A percentile compares a stretch with the other conserved stretches of the same genome.
Evolutionary conservation across 78 protist species (phyloP).

Genomic region (Dictyostelium capitatum): DNA sequence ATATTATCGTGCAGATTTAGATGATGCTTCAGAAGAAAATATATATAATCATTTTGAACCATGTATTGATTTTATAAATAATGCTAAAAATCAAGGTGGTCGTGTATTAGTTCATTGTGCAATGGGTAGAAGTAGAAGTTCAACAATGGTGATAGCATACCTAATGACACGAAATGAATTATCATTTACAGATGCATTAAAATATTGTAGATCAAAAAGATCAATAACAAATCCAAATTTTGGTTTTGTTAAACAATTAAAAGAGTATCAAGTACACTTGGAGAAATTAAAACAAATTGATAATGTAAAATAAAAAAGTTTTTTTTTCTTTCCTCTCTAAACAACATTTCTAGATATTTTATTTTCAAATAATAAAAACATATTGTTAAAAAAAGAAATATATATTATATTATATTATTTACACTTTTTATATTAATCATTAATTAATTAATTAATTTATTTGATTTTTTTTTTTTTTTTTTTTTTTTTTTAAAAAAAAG

Average conservation of each 20-base stretch:
- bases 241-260: slow-evolving; percentile 23
- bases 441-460: not conserved
- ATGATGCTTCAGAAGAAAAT: slow-evolving; percentile 28
- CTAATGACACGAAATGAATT: slow-evolving; percentile 17
- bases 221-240: slow-evolving; percentile 14
- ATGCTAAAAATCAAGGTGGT: not conserved
- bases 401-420: no score
- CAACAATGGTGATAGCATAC: slow-evolving; percentile 53
- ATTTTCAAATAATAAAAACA: no score
- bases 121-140: slow-evolving; percentile 35
- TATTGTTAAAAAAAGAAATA: no score
- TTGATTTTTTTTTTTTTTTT: not conserved
- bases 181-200: not conserved
- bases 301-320: no score
- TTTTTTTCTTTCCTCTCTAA: no score
- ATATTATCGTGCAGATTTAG: slow-evolving; percentile 65
- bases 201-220: slow-evolving; percentile 26
- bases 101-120: slow-evolving; percentile 74
- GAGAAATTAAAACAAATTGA: not conserved
- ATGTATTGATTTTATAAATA: not conserved
- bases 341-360: no score
- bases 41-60: slow-evolving; percentile 26
- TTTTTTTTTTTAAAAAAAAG: no score
- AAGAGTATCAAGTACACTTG: not conserved
- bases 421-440: not conserved